Evolutionary conservation across 306 rosid genomes (phyloP).

Genomic region (Sophora flavescens): DNA sequence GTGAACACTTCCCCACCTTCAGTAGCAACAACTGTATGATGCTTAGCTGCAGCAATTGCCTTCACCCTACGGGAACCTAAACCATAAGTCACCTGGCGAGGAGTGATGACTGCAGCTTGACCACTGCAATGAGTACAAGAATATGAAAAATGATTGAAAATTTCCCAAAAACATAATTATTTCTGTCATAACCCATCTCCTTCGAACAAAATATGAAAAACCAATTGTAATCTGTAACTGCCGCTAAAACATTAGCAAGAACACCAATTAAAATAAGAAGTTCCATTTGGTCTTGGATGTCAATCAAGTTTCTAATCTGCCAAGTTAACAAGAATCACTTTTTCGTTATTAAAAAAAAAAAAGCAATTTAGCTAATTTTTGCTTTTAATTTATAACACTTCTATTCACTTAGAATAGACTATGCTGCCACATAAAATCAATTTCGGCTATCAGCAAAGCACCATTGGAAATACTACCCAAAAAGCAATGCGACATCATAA

Average conservation of each 20-base stretch:
- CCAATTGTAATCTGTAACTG: not conserved
- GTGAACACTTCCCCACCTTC: slow-evolving; percentile 97
- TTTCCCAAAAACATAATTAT: slow-evolving; percentile 3
- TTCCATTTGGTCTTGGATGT: slow-evolving; percentile 20
- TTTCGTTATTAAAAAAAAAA: no score
- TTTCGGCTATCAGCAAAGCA: not conserved
- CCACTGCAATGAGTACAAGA: slow-evolving; percentile 73
- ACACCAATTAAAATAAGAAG: not conserved
- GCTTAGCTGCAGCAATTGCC: slow-evolving; percentile 97
- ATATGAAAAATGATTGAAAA: slow-evolving; percentile 44
- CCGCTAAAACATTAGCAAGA: slow-evolving; percentile 1
- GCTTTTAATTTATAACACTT: not conserved
- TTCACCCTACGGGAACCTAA: slow-evolving; percentile 83
- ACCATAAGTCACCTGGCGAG: slow-evolving; percentile 90
- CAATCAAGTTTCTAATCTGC: not conserved
- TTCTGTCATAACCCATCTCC: not conserved
- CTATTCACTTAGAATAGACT: not conserved
- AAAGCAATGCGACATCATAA: slow-evolving; percentile 12
- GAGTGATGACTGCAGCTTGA: slow-evolving; percentile 99
- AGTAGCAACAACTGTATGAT: slow-evolving; percentile 90
- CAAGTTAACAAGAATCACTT: slow-evolving; percentile 6
- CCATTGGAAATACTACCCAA: not conserved
- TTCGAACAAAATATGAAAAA: not conserved
- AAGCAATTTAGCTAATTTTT: not conserved
- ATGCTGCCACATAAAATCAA: not conserved